Conservation (phyloP, 73 alveolate species). For the Tetrahymena elliotti region DNA sequence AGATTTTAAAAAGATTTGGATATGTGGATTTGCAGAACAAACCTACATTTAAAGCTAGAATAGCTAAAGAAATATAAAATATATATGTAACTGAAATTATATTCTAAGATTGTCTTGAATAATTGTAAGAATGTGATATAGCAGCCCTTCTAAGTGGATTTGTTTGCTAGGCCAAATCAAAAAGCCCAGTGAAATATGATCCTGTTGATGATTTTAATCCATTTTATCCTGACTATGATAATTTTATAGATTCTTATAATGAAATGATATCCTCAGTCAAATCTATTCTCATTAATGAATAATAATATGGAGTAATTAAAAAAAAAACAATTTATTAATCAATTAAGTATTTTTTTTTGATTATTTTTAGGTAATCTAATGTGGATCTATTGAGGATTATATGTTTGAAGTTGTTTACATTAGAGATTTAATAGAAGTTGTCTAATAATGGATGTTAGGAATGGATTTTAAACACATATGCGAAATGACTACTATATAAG, state of each 20-base stretch:
- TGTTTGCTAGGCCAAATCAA: conserved; percentile 3
- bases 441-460: conserved; percentile 52
- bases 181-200: neutral
- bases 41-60: conserved; percentile 23
- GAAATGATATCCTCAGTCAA: neutral
- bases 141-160: conserved; percentile 24
- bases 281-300: neutral
- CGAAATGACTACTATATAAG: conserved; percentile 37
- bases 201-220: neutral
- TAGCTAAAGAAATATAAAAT: conserved; percentile 23
- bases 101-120: conserved; percentile 9
- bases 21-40: conserved; percentile 10
- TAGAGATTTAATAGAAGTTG: neutral
- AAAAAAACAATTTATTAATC: neutral
- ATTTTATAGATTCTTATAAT: neutral
- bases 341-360: neutral
- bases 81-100: conserved; percentile 17
- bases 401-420: neutral
- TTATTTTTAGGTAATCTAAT: neutral
- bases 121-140: conserved; percentile 6
- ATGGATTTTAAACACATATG: conserved; percentile 52
- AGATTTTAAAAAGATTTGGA: conserved; percentile 13
- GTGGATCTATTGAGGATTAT: neutral
- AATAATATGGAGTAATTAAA: neutral
- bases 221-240: neutral